Conservation (phyloP, 352 stramenopile species). For the Phytophthora citrophthora region DNA sequence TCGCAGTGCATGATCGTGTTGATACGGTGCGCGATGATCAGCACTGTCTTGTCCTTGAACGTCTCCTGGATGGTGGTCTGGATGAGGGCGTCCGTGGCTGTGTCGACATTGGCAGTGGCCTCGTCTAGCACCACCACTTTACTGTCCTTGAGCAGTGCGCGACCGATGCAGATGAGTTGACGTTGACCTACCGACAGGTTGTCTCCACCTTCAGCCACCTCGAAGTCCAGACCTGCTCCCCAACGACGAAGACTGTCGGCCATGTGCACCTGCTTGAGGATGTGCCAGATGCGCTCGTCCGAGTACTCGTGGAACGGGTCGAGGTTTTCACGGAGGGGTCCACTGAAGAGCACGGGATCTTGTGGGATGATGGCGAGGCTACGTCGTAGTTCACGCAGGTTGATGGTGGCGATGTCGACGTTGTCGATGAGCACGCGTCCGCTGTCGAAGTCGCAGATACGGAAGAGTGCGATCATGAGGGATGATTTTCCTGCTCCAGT, state of each 20-base stretch:
- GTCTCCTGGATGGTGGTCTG: slow-evolving; percentile 83
- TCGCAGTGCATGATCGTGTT: slow-evolving; percentile 94
- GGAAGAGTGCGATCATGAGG: slow-evolving; percentile 48
- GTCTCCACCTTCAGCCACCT: slow-evolving; percentile 90
- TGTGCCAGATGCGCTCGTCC: slow-evolving; percentile 68
- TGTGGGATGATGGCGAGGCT: slow-evolving; percentile 59
- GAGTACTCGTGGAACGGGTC: slow-evolving; percentile 88
- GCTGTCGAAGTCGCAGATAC: slow-evolving; percentile 49
- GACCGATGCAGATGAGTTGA: slow-evolving; percentile 95
- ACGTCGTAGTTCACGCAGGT: slow-evolving; percentile 35
- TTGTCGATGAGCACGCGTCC: slow-evolving; percentile 88
- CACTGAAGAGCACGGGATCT: slow-evolving; percentile 92
- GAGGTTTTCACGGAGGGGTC: slow-evolving; percentile 89
- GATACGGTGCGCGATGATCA: slow-evolving; percentile 96
- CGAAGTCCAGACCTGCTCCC: slow-evolving; percentile 74
- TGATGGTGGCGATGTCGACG: slow-evolving; percentile 62
- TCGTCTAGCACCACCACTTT: slow-evolving; percentile 88
- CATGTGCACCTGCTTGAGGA: slow-evolving; percentile 71
- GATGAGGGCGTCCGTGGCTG: slow-evolving; percentile 54
- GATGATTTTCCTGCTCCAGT: slow-evolving; percentile 55
- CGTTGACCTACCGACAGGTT: slow-evolving; percentile 96
- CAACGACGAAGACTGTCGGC: slow-evolving; percentile 51
- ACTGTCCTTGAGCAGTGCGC: slow-evolving; percentile 91
- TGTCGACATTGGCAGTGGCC: slow-evolving; percentile 41
- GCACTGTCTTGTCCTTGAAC: slow-evolving; percentile 89